Evolutionary conservation across 768 basidiomycete genomes (phyloP).

Genomic region (Daedalea quercina): DNA sequence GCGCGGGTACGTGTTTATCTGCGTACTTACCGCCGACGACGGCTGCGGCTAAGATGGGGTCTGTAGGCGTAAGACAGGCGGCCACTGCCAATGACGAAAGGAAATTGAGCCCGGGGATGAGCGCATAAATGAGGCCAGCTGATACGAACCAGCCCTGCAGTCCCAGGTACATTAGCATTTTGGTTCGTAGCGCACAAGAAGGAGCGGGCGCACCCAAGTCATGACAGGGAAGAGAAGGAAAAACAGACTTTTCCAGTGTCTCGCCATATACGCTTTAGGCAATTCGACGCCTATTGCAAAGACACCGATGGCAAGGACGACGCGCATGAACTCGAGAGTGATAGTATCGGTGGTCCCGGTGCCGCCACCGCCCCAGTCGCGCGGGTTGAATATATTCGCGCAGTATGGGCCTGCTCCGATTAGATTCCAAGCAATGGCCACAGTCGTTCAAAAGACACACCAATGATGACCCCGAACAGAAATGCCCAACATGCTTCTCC

Average conservation of each 20-base stretch:
- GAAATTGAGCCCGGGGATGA: slow-evolving; percentile 87
- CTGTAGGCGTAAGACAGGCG: slow-evolving; percentile 91
- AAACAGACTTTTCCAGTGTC: slow-evolving; percentile 88
- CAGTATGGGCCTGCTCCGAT: slow-evolving; percentile 65
- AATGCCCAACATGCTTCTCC: slow-evolving; percentile 98
- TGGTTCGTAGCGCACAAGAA: background rate
- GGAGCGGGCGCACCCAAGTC: slow-evolving; percentile 62
- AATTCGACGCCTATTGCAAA: slow-evolving; percentile 98
- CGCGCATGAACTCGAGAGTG: slow-evolving; percentile 85
- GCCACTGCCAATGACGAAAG: slow-evolving; percentile 85
- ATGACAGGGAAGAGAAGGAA: slow-evolving; percentile 80
- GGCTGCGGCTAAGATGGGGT: slow-evolving; percentile 89
- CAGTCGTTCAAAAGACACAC: slow-evolving; percentile 29
- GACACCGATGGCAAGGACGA: slow-evolving; percentile 93
- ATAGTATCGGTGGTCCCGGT: slow-evolving; percentile 58
- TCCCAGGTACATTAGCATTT: slow-evolving; percentile 5
- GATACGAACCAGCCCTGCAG: slow-evolving; percentile 90
- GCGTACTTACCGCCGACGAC: slow-evolving; percentile 96
- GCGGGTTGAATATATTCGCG: slow-evolving; percentile 75
- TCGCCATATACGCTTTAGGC: slow-evolving; percentile 89
- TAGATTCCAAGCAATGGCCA: slow-evolving; percentile 1
- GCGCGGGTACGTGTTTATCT: slow-evolving; percentile 91
- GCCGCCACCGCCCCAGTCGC: slow-evolving; percentile 54
- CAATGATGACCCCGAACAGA: slow-evolving; percentile 86
- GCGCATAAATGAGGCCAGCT: slow-evolving; percentile 83